Evolutionary conservation across 192 early-diverging fungal species (phyloP).

Genomic region (Coemansia interrupta): DNA sequence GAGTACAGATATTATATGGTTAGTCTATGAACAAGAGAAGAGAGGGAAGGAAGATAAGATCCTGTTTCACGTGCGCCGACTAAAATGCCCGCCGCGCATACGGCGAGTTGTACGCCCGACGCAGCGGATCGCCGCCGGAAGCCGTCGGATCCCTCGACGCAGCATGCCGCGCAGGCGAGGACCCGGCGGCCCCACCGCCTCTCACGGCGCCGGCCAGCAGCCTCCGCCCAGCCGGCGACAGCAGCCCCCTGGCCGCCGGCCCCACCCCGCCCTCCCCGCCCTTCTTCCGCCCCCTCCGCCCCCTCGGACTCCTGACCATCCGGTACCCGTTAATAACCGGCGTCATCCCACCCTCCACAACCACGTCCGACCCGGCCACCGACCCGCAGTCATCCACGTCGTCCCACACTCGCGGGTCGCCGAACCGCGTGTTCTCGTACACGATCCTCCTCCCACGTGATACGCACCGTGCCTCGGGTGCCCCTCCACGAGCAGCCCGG

Average conservation of each 20-base stretch:
- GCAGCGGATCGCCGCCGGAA: conserved; percentile 7
- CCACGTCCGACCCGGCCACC: background rate
- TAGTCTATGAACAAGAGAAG: background rate
- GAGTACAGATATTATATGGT: too few species aligned
- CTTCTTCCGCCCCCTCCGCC: background rate
- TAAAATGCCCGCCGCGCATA: conserved; percentile 4
- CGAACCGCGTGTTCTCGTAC: conserved; percentile 28
- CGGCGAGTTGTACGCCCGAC: conserved; percentile 37
- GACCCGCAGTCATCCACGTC: conserved; percentile 13
- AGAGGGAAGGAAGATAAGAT: background rate
- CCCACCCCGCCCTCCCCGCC: too few species aligned
- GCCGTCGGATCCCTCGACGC: background rate
- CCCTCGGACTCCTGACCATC: conserved; percentile 20
- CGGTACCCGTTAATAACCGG: conserved; percentile 36
- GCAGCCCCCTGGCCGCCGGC: conserved; percentile 4
- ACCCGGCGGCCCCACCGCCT: background rate
- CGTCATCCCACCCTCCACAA: conserved; percentile 14
- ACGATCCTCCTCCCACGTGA: conserved; percentile 18
- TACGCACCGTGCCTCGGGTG: background rate
- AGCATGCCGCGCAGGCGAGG: background rate
- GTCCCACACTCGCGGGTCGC: background rate
- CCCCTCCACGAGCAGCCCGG: conserved; percentile 23
- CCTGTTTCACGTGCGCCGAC: background rate
- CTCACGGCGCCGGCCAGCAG: conserved; percentile 8
- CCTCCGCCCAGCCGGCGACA: conserved; percentile 41